Evolutionary conservation across 768 basidiomycete genomes (phyloP), one percentile per base, ranked within the genome.

Genomic region (Kwoniella botswanensis): DNA sequence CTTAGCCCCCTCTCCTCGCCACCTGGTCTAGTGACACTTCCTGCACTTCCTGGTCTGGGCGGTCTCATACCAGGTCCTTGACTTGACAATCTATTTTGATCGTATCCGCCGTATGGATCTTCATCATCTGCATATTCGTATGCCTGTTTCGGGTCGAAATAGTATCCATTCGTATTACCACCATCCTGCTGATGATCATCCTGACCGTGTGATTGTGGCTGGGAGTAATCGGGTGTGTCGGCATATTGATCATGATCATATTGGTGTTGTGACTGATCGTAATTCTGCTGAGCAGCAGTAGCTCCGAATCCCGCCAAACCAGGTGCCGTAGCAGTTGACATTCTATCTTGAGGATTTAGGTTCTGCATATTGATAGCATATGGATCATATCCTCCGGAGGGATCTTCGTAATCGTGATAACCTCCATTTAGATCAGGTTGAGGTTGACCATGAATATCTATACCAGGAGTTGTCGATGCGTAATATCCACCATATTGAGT

Each of bases 401-500:
- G 79, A 63, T 78, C 76, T 46, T 80, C 80, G 58, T 82, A 81
- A 63, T 80, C 82, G 29, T 68, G 69, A 69, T 83, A 83, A 29
- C 72, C 70, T 6, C 76, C 78, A 35, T 60, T 26, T 41, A 79
- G 64, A 12, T 66, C 58, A 13, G 75, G 75, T 57, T 76, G 75
- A 35, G 79, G 79, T 44, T 76, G 68, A 26, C 70, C 71, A 53
- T 74, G 74, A 22, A 77, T 46, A 50, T 78, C 76, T 9, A 66
- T 65, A 29, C 75, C 77, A 6, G 78, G 76, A 1, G 71, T 74
- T 9, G 74, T 75, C n/a, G 79, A 72, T 13, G 77, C 75, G 59
- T 81, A 80, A 71, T 81, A 81, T 15, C 79, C 80, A 2, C 82
- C 82, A 64, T 81, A 81, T 57, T 81, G 80, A 18, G 77, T 71